phyloP scores from a whole-genome alignment of 495 filamentous ascomycete species.

The Penicillium maclennaniae region DNA sequence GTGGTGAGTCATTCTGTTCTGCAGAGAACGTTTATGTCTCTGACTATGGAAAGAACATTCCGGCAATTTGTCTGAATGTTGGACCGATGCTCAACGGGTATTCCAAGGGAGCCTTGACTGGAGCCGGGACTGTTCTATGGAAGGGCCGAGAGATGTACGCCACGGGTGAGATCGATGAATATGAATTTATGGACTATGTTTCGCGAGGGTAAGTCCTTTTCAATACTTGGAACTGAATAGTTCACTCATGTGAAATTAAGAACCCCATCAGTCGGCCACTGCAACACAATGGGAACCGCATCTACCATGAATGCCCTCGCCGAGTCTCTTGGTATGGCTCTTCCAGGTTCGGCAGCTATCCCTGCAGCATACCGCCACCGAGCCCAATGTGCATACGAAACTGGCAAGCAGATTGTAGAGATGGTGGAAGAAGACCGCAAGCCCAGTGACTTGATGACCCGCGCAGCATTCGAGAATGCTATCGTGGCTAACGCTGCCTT shows the following conservation, averaged over 20 bases:
- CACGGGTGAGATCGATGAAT: slow-evolving; percentile 46
- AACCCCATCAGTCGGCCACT: slow-evolving; percentile 51
- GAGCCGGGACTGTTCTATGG: slow-evolving; percentile 49
- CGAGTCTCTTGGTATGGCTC: slow-evolving; percentile 54
- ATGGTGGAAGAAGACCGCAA: slow-evolving; percentile 52
- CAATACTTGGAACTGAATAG: neutral
- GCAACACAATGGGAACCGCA: slow-evolving; percentile 57
- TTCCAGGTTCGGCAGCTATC: slow-evolving; percentile 52
- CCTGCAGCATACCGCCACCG: slow-evolving; percentile 51
- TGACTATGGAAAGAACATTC: slow-evolving; percentile 40
- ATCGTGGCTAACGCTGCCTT: slow-evolving; percentile 52
- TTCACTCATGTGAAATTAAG: slow-evolving; percentile 20
- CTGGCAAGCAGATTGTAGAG: slow-evolving; percentile 50
- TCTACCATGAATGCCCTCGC: slow-evolving; percentile 56
- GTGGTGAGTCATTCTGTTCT: slow-evolving; percentile 32
- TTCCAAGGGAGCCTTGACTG: slow-evolving; percentile 37
- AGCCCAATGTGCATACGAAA: slow-evolving; percentile 51
- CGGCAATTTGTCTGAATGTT: slow-evolving; percentile 53
- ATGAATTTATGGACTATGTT: slow-evolving; percentile 48
- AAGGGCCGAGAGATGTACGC: slow-evolving; percentile 51
- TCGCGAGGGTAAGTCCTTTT: slow-evolving; percentile 34
- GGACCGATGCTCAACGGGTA: slow-evolving; percentile 56
- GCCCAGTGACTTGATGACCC: slow-evolving; percentile 54
- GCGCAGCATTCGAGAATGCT: slow-evolving; percentile 53
- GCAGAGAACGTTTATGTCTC: neutral